A percentile compares a stretch with the other conserved stretches of the same genome.
Evolutionary conservation across 2,329 filamentous ascomycete genomes (phyloP).

Genomic region (Elsinoe perseae): DNA sequence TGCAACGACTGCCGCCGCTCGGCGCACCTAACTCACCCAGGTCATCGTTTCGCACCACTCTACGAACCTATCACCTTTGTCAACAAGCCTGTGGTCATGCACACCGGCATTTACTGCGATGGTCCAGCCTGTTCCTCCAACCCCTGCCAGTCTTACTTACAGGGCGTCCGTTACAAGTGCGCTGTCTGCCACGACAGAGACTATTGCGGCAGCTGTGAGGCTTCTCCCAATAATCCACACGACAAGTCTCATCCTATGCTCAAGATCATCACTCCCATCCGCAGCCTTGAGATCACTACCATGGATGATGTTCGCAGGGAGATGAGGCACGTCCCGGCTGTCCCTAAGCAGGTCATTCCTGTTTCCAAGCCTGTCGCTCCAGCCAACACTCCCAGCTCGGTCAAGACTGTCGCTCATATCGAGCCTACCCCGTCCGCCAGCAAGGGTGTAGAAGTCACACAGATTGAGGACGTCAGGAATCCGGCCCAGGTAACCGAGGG

Average conservation of each 20-base stretch:
- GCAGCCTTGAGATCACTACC: slow-evolving; percentile 79
- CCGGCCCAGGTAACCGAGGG: slow-evolving; percentile 25
- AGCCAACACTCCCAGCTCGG: slow-evolving; percentile 48
- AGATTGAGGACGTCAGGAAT: slow-evolving; percentile 19
- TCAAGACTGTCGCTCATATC: slow-evolving; percentile 67
- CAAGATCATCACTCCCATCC: slow-evolving; percentile 91
- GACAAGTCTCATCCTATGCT: slow-evolving; percentile 95
- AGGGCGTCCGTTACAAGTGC: slow-evolving; percentile 90
- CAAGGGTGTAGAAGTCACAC: background rate
- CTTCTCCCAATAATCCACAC: slow-evolving; percentile 72
- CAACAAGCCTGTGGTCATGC: slow-evolving; percentile 44
- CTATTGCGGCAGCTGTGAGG: slow-evolving; percentile 92
- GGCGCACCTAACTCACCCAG: slow-evolving; percentile 62
- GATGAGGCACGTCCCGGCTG: slow-evolving; percentile 29
- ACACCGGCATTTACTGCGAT: slow-evolving; percentile 88
- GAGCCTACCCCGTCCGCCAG: slow-evolving; percentile 45
- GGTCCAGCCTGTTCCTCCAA: slow-evolving; percentile 71
- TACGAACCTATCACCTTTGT: slow-evolving; percentile 61
- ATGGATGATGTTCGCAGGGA: slow-evolving; percentile 67
- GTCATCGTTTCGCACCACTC: slow-evolving; percentile 81
- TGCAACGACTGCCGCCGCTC: slow-evolving; percentile 67
- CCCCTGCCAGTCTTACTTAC: slow-evolving; percentile 55
- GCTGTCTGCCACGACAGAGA: slow-evolving; percentile 91
- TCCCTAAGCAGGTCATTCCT: slow-evolving; percentile 18
- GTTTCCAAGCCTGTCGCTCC: slow-evolving; percentile 2